Evolutionary conservation across 1,139 yeast species (phyloP).

Genomic region (Debaryomyces robertsiae): DNA sequence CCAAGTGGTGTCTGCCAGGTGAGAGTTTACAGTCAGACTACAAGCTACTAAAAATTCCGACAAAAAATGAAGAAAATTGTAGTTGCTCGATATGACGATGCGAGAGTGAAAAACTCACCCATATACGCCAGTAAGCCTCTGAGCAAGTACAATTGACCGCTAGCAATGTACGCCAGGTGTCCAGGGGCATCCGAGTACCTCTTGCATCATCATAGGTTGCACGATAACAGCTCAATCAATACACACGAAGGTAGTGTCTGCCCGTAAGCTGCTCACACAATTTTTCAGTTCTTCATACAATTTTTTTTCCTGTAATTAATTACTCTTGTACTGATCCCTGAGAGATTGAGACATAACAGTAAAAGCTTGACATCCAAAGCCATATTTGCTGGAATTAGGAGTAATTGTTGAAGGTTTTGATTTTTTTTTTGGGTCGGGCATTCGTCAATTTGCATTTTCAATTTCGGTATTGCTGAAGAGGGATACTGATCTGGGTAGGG

Average conservation of each 20-base stretch:
- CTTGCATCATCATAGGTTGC: no score
- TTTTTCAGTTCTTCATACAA: constrained; percentile 7
- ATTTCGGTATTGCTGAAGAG: constrained; percentile 2
- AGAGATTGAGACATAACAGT: constrained; percentile 2
- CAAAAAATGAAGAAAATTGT: no score
- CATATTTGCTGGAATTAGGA: background rate
- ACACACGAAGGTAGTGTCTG: constrained; percentile 5
- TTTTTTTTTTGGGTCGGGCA: constrained; percentile 1
- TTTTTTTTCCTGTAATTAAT: constrained; percentile 6
- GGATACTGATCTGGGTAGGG: background rate
- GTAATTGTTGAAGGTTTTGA: background rate
- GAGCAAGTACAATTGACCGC: no score
- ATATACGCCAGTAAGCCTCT: no score
- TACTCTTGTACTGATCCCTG: constrained; percentile 2
- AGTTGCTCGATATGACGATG: no score
- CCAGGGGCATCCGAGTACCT: no score
- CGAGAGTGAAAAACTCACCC: no score
- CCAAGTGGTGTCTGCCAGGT: background rate
- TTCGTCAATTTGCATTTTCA: constrained; percentile 1
- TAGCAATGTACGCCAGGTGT: no score
- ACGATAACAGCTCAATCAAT: no score
- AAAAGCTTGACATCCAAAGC: background rate
- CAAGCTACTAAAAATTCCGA: no score
- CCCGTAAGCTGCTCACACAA: constrained; percentile 8
- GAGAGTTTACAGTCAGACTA: no score